Evolutionary conservation across 305 asterid species (phyloP).

Genomic region (Solanum chacoense): DNA sequence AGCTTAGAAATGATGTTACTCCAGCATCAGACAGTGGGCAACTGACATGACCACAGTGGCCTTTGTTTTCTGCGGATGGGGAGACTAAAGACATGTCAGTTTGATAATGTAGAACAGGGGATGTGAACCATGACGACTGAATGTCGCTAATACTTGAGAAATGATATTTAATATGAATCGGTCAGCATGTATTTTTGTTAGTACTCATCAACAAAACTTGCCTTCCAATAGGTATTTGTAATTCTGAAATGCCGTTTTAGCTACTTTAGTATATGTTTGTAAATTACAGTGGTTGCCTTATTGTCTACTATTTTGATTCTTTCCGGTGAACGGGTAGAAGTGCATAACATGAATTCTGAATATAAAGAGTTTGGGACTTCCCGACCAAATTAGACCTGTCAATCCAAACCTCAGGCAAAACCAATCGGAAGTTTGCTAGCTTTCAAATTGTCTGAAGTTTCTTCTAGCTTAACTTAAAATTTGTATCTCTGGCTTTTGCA

Average conservation of each 20-base stretch:
- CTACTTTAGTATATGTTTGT: not conserved
- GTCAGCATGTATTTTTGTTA: not conserved
- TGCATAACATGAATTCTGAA: not conserved
- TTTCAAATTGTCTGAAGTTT: not conserved
- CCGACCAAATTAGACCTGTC: not conserved
- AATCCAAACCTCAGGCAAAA: not conserved
- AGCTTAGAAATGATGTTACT: not conserved
- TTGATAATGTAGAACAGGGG: not conserved
- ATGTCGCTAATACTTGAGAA: not conserved
- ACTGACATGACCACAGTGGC: not conserved
- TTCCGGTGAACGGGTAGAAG: not conserved
- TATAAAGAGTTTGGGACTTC: too few relatives aligned
- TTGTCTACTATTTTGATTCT: not conserved
- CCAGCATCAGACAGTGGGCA: not conserved
- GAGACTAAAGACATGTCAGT: not conserved
- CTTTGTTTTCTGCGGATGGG: not conserved
- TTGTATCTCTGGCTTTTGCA: not conserved
- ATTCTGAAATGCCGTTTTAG: not conserved
- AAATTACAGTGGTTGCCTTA: not conserved
- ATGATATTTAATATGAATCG: not conserved
- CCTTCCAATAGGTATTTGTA: not conserved
- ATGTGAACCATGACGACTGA: not conserved
- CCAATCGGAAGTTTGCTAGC: not conserved
- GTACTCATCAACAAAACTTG: not conserved
- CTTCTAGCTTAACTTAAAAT: not conserved